These are phyloP conservation scores for Bonia amplexicaulis DNA, from an alignment of 176 grass and related monocot species.

Conservation along the genomic window DNA sequence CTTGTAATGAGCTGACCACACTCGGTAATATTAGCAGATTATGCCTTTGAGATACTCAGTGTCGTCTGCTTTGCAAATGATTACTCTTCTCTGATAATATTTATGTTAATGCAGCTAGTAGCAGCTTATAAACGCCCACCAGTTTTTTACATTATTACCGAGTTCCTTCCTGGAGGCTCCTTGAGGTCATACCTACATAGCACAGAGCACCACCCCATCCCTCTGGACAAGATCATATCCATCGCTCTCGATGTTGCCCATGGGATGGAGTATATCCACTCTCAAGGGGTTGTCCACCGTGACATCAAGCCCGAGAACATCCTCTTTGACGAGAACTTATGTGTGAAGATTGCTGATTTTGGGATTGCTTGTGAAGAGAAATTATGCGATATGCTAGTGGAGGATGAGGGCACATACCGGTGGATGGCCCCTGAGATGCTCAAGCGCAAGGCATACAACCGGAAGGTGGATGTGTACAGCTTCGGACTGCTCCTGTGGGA, in stretches of 20 bases:
- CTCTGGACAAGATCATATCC: constrained; percentile 52
- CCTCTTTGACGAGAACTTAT: constrained; percentile 65
- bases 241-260: constrained; percentile 52
- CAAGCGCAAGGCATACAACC: constrained; percentile 56
- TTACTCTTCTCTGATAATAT: not conserved
- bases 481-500: constrained; percentile 77
- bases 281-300: constrained; percentile 67
- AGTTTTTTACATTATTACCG: constrained; percentile 61
- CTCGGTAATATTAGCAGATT: not conserved
- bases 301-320: constrained; percentile 68
- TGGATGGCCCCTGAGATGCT: constrained; percentile 93
- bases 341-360: constrained; percentile 70
- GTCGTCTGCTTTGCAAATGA: not conserved
- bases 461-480: constrained; percentile 76
- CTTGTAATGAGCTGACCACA: not conserved
- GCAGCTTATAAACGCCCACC: constrained; percentile 53
- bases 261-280: constrained; percentile 75
- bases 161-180: constrained; percentile 64
- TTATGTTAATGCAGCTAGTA: constrained; percentile 48
- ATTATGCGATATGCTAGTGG: constrained; percentile 48
- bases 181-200: constrained; percentile 64
- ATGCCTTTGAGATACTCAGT: not conserved
- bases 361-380: constrained; percentile 75
- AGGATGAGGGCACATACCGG: constrained; percentile 68
- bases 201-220: constrained; percentile 43